Percentiles rank a stretch among this genome's conserved stretches.
Conservation (phyloP, 2,329 filamentous ascomycete species). For the Graphium sp. region DNA sequence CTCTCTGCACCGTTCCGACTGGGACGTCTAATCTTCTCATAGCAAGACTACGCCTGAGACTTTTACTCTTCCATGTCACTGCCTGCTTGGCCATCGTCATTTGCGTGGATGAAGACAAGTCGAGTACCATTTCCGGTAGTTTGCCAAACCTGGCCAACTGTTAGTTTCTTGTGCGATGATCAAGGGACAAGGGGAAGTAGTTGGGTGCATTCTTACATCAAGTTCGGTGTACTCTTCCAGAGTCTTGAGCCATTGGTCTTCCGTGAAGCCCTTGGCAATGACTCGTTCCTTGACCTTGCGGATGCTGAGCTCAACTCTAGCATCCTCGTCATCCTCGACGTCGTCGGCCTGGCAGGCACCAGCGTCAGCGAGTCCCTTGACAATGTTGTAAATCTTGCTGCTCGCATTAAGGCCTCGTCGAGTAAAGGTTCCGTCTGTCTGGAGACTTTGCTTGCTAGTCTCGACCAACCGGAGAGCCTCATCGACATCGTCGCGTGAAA, state of each 20-base stretch:
- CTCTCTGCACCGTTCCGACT: too few species aligned
- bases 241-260: slow-evolving; percentile 75
- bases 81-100: slow-evolving; percentile 28
- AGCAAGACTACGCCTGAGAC: slow-evolving; percentile 5
- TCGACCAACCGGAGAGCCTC: slow-evolving; percentile 84
- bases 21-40: too few species aligned
- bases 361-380: slow-evolving; percentile 72
- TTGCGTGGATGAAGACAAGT: slow-evolving; percentile 51
- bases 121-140: slow-evolving; percentile 53
- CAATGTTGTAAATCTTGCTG: slow-evolving; percentile 87
- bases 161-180: slow-evolving; percentile 16
- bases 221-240: slow-evolving; percentile 79
- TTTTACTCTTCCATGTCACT: slow-evolving; percentile 23
- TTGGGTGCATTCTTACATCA: slow-evolving; percentile 53
- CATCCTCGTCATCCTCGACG: slow-evolving; percentile 35
- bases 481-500: slow-evolving; percentile 85
- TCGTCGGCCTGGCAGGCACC: slow-evolving; percentile 68
- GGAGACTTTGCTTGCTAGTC: slow-evolving; percentile 81
- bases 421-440: slow-evolving; percentile 49
- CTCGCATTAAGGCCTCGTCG: slow-evolving; percentile 65
- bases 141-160: slow-evolving; percentile 52
- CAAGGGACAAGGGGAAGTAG: background rate
- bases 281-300: slow-evolving; percentile 81
- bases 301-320: slow-evolving; percentile 60
- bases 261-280: slow-evolving; percentile 89